These are phyloP conservation scores for Aspergillus quadricinctus DNA, from an alignment of 2,329 filamentous ascomycete species.

Conservation along the genomic window DNA sequence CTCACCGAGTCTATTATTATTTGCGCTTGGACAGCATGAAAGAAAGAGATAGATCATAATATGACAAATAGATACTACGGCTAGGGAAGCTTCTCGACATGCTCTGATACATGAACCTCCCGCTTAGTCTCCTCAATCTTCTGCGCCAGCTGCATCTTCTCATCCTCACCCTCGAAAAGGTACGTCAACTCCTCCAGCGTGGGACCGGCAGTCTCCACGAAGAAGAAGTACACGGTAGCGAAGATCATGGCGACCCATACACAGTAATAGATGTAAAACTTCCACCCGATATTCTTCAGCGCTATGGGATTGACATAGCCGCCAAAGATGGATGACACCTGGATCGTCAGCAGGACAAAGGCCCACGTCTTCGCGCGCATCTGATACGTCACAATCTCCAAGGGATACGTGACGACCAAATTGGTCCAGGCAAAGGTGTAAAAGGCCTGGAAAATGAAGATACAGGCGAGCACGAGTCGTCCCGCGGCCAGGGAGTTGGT, in stretches of 20 bases:
- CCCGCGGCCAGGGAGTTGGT: slow-evolving; percentile 23
- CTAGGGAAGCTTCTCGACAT: background rate
- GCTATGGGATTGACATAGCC: slow-evolving; percentile 26
- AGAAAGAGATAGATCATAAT: background rate
- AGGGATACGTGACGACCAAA: slow-evolving; percentile 42
- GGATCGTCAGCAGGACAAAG: slow-evolving; percentile 39
- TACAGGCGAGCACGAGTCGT: slow-evolving; percentile 38
- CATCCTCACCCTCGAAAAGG: slow-evolving; percentile 14
- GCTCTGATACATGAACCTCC: background rate
- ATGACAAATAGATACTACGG: background rate
- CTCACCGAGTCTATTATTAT: background rate
- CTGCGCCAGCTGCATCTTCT: background rate
- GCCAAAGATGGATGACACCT: slow-evolving; percentile 18
- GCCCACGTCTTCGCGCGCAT: slow-evolving; percentile 43
- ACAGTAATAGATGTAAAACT: slow-evolving; percentile 24
- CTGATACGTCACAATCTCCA: slow-evolving; percentile 41
- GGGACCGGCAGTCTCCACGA: slow-evolving; percentile 30
- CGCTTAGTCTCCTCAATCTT: background rate
- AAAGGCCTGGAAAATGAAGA: slow-evolving; percentile 42
- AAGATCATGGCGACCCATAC: slow-evolving; percentile 27
- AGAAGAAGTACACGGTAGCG: slow-evolving; percentile 33
- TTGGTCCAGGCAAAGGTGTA: slow-evolving; percentile 45
- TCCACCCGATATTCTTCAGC: slow-evolving; percentile 22
- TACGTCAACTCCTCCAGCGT: slow-evolving; percentile 36
- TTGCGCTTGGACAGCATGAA: background rate